These are phyloP conservation scores for Candida ulmi DNA, from an alignment of 805 yeast species.

Conservation along the genomic window DNA sequence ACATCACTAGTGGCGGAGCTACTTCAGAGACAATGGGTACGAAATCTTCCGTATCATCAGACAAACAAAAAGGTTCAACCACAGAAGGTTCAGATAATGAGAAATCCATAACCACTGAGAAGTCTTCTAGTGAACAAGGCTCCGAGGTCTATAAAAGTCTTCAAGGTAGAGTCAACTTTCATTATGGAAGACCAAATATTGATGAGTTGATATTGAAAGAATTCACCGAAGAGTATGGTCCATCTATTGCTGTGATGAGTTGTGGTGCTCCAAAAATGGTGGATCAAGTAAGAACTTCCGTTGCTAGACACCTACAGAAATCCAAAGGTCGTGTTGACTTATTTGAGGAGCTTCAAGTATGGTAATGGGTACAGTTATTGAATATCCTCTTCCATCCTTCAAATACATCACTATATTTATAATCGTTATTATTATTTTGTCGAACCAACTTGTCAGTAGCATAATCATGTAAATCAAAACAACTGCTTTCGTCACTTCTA, in stretches of 20 bases:
- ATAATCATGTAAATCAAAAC: too few species aligned
- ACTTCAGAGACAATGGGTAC: conserved; percentile 1
- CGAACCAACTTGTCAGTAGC: neutral
- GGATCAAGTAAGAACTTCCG: conserved; percentile 39
- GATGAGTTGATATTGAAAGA: conserved; percentile 29
- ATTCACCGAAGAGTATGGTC: conserved; percentile 28
- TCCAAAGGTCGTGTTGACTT: conserved; percentile 37
- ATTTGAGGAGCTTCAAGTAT: conserved; percentile 48
- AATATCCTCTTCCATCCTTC: too few species aligned
- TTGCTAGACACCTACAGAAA: conserved; percentile 25
- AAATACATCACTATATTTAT: too few species aligned
- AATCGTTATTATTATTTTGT: too few species aligned
- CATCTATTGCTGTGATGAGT: conserved; percentile 38
- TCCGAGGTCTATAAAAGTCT: neutral
- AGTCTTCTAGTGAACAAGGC: too few species aligned
- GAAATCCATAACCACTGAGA: too few species aligned
- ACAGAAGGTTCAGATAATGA: neutral
- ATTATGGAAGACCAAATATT: conserved; percentile 37
- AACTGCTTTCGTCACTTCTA: too few species aligned
- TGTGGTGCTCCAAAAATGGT: conserved; percentile 52
- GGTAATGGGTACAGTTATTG: conserved; percentile 32
- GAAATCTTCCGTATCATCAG: conserved; percentile 1
- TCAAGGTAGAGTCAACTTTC: conserved; percentile 25
- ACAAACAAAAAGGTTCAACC: too few species aligned
- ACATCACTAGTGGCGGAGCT: conserved; percentile 2